Evolutionary conservation across 495 filamentous ascomycete genomes (phyloP).

Genomic region (Bombardia bombarda): DNA sequence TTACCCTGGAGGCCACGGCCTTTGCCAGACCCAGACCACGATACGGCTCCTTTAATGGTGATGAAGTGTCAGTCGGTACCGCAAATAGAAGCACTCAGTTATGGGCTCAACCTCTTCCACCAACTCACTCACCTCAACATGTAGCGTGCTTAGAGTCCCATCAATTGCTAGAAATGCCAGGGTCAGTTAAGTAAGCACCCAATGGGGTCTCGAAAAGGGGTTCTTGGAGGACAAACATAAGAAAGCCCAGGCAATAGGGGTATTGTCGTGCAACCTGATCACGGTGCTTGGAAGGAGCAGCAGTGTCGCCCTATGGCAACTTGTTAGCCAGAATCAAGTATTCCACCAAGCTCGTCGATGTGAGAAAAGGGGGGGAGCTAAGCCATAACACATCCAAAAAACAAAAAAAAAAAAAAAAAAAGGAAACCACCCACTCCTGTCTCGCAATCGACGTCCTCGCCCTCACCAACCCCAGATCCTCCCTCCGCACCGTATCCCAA

Average conservation of each 20-base stretch:
- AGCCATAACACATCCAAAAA: background rate
- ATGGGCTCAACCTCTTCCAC: too few species aligned
- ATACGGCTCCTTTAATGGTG: constrained; percentile 27
- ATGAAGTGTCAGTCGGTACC: too few species aligned
- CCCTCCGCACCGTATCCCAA: constrained; percentile 23
- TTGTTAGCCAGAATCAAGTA: background rate
- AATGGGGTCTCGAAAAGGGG: too few species aligned
- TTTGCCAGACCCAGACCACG: constrained; percentile 38
- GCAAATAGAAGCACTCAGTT: too few species aligned
- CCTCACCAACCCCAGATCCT: constrained; percentile 27
- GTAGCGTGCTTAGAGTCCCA: constrained; percentile 23
- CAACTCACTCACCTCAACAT: constrained; percentile 31
- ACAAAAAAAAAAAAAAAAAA: background rate
- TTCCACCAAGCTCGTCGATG: background rate
- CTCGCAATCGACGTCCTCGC: constrained; percentile 24
- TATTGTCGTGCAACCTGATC: constrained; percentile 24
- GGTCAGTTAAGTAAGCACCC: constrained; percentile 5
- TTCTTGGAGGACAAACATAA: too few species aligned
- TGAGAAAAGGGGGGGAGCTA: background rate
- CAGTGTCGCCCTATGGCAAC: constrained; percentile 26
- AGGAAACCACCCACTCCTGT: constrained; percentile 24
- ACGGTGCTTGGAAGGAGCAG: constrained; percentile 27
- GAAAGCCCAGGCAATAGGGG: constrained; percentile 37
- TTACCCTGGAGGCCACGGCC: constrained; percentile 30
- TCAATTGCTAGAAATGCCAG: constrained; percentile 16